Evolutionary conservation across 768 basidiomycete species (phyloP), one percentile per base, ranked within the genome.

Genomic region (Lentinula detonsa): DNA sequence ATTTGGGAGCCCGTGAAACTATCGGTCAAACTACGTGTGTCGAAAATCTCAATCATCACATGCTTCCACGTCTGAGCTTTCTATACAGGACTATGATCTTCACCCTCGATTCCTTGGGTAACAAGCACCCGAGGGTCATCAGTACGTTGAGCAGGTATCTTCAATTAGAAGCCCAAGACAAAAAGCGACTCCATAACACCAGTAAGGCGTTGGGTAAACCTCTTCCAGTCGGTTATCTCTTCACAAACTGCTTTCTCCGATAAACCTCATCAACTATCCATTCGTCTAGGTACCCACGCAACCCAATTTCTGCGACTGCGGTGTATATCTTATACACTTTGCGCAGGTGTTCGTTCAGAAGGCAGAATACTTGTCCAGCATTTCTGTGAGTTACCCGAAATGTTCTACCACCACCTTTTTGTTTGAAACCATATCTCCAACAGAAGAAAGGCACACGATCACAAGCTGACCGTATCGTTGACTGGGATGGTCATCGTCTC

Each of bases 271-370:
- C 49, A 13, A 42, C 28, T 50, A n/a, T 50, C 31, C 18, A 48
- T 43, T 2, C 35, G 15, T 50, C 33, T 65, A 96, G 93, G 92
- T 95, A 3, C 96, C 96, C 3, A 76, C 78, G 23, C 97, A 99
- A 69, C 85, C 85, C 15, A 98, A 98, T 69, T 91, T 78, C 64
- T 91, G 87, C 68, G 95, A 98, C 71, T 99, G 97, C 65, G 97
- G 97, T 5, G 70, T 97, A 33, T 99, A 92, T 71, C 79, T 98
- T 11, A 76, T 98, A 10, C 94, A 98, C 68, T 93, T 93, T 55
- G 90, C 87, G 7, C 77, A 86, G 65, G 84, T 83, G 0, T 91
- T 98, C 68, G 83, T 97, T 72, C 73, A 69, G 7, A 74, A 88
- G 57, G 89, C 93, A 0, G 67, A 71, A 0, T 68, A 73, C 16